Evolutionary conservation across 1,284 basidiomycete genomes (phyloP).

Genomic region (Ceratobasidium sp.): DNA sequence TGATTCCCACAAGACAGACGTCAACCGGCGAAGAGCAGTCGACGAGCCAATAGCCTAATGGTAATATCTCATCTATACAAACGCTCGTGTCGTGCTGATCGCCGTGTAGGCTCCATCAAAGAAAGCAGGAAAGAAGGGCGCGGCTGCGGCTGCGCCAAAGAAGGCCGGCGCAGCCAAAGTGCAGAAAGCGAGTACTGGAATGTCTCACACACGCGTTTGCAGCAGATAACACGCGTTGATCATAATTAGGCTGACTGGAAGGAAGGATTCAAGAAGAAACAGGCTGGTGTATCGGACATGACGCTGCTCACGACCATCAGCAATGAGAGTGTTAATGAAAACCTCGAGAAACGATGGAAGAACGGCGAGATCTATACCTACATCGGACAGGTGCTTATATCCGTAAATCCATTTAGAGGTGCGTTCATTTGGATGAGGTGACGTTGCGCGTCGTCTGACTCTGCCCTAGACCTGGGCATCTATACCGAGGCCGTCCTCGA

Average conservation of each 20-base stretch:
- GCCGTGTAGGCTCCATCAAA: conserved; percentile 79
- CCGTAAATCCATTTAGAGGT: conserved; percentile 98
- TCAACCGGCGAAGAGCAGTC: neutral
- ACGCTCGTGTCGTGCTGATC: neutral
- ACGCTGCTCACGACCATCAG: conserved; percentile 96
- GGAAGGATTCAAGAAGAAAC: conserved; percentile 97
- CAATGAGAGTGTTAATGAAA: conserved; percentile 98
- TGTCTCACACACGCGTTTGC: conserved; percentile 39
- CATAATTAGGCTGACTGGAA: conserved; percentile 89
- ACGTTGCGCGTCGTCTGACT: neutral
- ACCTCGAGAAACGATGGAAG: conserved; percentile 94
- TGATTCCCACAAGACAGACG: conserved; percentile 26
- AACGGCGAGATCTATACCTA: conserved; percentile 99
- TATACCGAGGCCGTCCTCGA: conserved; percentile 89
- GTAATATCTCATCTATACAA: neutral
- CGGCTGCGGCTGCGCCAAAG: conserved; percentile 66
- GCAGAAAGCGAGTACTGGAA: conserved; percentile 65
- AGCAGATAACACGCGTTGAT: neutral
- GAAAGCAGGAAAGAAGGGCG: conserved; percentile 88
- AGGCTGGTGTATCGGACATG: conserved; percentile 98
- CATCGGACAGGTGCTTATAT: conserved; percentile 96
- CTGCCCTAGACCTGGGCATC: conserved; percentile 84
- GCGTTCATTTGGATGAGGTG: conserved; percentile 43
- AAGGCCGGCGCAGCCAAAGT: conserved; percentile 63
- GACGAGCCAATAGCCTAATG: conserved; percentile 26